Evolutionary conservation across 257 asterid genomes (phyloP).

Genomic region (Rubia yunnanensis): DNA sequence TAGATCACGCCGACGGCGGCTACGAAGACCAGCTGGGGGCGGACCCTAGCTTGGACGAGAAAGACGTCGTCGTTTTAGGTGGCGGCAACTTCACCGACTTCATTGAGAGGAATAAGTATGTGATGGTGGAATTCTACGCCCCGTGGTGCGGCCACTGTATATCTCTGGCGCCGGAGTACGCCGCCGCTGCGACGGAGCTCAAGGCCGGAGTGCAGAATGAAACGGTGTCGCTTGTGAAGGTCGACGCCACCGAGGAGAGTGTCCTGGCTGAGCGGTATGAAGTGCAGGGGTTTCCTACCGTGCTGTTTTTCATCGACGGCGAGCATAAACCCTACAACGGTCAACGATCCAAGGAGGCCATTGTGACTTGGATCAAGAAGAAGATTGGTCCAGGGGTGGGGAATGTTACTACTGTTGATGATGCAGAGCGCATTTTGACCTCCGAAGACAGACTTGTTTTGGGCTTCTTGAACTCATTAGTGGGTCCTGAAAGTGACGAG

Average conservation of each 20-base stretch:
- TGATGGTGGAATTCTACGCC: constrained; percentile 87
- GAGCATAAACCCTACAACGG: constrained; percentile 66
- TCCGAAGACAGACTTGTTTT: constrained; percentile 51
- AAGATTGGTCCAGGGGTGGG: constrained; percentile 61
- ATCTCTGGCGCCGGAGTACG: constrained; percentile 80
- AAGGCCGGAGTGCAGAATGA: constrained; percentile 53
- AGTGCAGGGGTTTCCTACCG: constrained; percentile 77
- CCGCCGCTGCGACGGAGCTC: constrained; percentile 72
- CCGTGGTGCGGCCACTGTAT: constrained; percentile 94
- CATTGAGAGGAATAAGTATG: constrained; percentile 49
- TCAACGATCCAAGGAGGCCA: constrained; percentile 64
- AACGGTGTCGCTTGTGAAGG: constrained; percentile 64
- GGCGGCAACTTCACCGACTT: constrained; percentile 62
- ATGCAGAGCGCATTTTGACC: constrained; percentile 63
- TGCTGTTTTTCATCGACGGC: constrained; percentile 71
- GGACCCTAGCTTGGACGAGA: constrained; percentile 54
- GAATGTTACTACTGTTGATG: constrained; percentile 56
- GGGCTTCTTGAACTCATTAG: constrained; percentile 63
- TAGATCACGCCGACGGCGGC: constrained; percentile 9
- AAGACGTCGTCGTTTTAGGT: constrained; percentile 57
- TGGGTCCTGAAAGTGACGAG: constrained; percentile 64
- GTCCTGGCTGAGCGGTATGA: constrained; percentile 68
- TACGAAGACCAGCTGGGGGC: constrained; percentile 45
- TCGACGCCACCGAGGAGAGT: constrained; percentile 65
- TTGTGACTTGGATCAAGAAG: constrained; percentile 82